Conservation (phyloP, 2,329 filamentous ascomycete species). For the Teratosphaeria zuluensis region DNA sequence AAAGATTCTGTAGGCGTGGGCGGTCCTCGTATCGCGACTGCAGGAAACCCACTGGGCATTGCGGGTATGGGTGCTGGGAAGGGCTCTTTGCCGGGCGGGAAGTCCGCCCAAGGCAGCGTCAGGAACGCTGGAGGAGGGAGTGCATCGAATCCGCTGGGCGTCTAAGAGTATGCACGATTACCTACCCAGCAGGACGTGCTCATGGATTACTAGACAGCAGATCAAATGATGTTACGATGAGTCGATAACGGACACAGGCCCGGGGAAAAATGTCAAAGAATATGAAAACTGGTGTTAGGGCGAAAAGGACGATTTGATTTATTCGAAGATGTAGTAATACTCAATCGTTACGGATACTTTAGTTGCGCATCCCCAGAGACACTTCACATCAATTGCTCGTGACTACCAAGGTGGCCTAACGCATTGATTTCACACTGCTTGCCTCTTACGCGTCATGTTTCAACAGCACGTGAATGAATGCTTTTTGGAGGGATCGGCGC, state of each 20-base stretch:
- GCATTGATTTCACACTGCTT: not conserved
- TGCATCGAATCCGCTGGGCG: not conserved
- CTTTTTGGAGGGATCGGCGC: not conserved
- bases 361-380: no score
- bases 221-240: not conserved
- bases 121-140: not conserved
- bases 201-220: not conserved
- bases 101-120: not conserved
- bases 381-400: no score
- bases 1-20: slow-evolving; percentile 38
- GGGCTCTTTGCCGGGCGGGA: slow-evolving; percentile 11
- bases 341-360: no score
- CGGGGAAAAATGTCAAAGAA: no score
- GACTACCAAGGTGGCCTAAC: no score
- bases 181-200: not conserved
- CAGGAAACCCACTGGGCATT: slow-evolving; percentile 38
- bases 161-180: not conserved
- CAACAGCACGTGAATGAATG: not conserved
- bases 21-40: slow-evolving; percentile 35
- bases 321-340: no score
- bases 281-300: no score
- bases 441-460: not conserved
- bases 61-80: slow-evolving; percentile 23
- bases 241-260: no score
- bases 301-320: no score